Evolutionary conservation across 2,329 filamentous ascomycete genomes (phyloP).

Genomic region (Hymenoscyphus linearis): DNA sequence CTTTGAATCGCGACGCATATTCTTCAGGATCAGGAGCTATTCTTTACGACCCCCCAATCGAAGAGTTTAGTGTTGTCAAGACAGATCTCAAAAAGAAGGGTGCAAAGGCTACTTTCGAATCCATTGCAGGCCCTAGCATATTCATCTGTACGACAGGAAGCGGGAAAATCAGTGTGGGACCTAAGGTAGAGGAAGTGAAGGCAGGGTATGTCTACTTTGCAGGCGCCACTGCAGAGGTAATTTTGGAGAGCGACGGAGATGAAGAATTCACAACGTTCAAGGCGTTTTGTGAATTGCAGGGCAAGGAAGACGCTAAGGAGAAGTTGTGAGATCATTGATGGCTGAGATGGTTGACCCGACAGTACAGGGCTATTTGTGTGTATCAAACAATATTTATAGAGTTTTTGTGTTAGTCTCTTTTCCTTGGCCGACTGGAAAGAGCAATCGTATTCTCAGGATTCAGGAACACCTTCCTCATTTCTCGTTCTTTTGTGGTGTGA

Average conservation of each 20-base stretch:
- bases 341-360: background rate
- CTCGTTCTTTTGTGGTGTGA: too few species aligned
- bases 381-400: background rate
- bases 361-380: background rate
- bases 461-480: too few species aligned
- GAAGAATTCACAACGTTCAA: constrained; percentile 82
- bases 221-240: constrained; percentile 77
- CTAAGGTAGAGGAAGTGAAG: constrained; percentile 69
- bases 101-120: constrained; percentile 83
- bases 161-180: constrained; percentile 80
- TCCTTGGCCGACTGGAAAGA: background rate
- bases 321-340: background rate
- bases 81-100: constrained; percentile 65
- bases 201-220: constrained; percentile 78
- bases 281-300: constrained; percentile 82
- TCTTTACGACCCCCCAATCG: constrained; percentile 92
- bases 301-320: constrained; percentile 24
- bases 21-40: constrained; percentile 65
- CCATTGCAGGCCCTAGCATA: constrained; percentile 83
- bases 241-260: constrained; percentile 68
- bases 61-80: constrained; percentile 89
- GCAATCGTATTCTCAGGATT: too few species aligned
- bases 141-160: constrained; percentile 82
- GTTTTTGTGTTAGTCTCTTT: background rate
- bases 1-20: constrained; percentile 77